A percentile compares a stretch with the other conserved stretches of the same genome.
These are phyloP conservation scores for Emiliania huxleyi DNA, from an alignment of 78 protist species.

Conservation along the genomic window DNA sequence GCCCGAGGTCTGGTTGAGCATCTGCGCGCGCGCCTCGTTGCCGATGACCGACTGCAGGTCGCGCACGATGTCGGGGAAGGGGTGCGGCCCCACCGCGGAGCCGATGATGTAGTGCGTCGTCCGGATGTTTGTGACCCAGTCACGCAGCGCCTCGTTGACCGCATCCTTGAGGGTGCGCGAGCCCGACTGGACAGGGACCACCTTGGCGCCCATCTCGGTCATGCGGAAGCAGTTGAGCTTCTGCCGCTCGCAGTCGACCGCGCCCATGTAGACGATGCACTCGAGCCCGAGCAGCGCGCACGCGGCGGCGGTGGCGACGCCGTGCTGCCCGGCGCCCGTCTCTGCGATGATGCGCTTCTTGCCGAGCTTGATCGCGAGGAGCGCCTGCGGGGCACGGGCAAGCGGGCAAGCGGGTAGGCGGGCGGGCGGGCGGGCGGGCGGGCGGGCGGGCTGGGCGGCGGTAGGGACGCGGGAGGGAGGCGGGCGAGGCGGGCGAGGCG, in stretches of 20 bases:
- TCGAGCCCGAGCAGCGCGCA: constrained; percentile 83
- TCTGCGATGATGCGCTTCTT: constrained; percentile 80
- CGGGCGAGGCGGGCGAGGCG: too few relatives aligned
- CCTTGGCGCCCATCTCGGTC: constrained; percentile 83
- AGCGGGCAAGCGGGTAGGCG: too few relatives aligned
- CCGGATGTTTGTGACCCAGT: constrained; percentile 67
- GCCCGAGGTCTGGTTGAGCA: constrained; percentile 24
- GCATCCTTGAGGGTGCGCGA: constrained; percentile 30
- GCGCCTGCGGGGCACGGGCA: too few relatives aligned
- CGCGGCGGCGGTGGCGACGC: constrained; percentile 84
- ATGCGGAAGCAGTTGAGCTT: constrained; percentile 84
- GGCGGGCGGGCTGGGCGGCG: too few relatives aligned
- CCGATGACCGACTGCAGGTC: constrained; percentile 87
- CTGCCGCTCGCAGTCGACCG: constrained; percentile 69
- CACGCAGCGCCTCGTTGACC: constrained; percentile 75
- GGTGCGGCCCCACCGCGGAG: constrained; percentile 91
- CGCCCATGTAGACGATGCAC: constrained; percentile 74
- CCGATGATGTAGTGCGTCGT: constrained; percentile 81
- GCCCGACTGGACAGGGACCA: constrained; percentile 36
- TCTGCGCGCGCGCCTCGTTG: constrained; percentile 56
- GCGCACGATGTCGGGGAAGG: constrained; percentile 80
- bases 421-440: too few relatives aligned
- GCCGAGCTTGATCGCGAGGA: constrained; percentile 78
- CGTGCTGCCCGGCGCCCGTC: constrained; percentile 95
- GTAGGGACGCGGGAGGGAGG: too few relatives aligned